Percentiles rank a stretch among this genome's conserved stretches.
Conservation (phyloP, 108 stramenopile genomes). For the Stephanodiscus minutulus region DNA sequence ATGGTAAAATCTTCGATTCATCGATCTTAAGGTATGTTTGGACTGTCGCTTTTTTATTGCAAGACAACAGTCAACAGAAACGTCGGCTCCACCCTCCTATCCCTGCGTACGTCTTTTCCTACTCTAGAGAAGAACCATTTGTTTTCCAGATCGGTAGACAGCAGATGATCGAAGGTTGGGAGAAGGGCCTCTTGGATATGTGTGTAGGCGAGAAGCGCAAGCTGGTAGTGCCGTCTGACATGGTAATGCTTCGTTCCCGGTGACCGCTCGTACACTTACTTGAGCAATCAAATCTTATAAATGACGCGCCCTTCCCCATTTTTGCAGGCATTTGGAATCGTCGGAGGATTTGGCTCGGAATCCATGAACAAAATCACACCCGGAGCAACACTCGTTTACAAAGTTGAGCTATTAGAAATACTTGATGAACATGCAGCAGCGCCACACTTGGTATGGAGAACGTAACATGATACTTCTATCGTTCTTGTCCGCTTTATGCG, state of each 20-base stretch:
- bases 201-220: constrained; percentile 83
- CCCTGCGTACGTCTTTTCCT: neutral
- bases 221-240: constrained; percentile 79
- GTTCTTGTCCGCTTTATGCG: too few species aligned
- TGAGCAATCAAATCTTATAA: too few species aligned
- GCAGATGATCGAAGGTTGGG: constrained; percentile 64
- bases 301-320: too few species aligned
- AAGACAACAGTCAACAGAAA: neutral
- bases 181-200: constrained; percentile 85
- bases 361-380: constrained; percentile 21
- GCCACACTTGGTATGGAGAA: constrained; percentile 34
- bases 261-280: too few species aligned
- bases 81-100: neutral
- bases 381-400: constrained; percentile 39
- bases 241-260: constrained; percentile 20
- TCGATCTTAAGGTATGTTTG: constrained; percentile 30
- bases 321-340: constrained; percentile 76
- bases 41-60: neutral
- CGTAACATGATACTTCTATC: too few species aligned
- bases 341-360: constrained; percentile 33
- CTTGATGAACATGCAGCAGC: constrained; percentile 25
- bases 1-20: constrained; percentile 47
- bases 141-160: constrained; percentile 40
- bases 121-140: constrained; percentile 36
- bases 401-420: constrained; percentile 38